Evolutionary conservation across 208 protist species (phyloP), one percentile per base, ranked within the genome.

Genomic region (Crithidia acanthocephali): DNA sequence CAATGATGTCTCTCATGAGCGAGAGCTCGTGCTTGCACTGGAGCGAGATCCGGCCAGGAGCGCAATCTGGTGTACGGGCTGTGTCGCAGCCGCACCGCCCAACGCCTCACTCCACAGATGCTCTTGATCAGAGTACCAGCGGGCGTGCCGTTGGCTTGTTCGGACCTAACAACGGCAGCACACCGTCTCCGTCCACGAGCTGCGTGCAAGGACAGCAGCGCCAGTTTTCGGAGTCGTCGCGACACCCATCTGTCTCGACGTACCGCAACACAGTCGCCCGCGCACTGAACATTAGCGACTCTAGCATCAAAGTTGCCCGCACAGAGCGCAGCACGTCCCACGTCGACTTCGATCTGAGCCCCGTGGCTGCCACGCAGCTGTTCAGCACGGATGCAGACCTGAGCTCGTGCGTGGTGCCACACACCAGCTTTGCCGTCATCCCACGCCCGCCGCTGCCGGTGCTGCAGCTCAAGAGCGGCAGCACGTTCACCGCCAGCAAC

Each of bases 401-500:
- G 23, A 57, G 63, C 40, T 30, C 28, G 27, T 70, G 62, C 30
- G 10, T 58, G 8, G 55, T 66, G 23, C 62, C 71, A 18, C 71
- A 70, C 28, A 32, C 56, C 0, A 48, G 11, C 7, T 3, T 68
- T 4, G 18, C 53, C 35, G 32, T 53, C 53, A 40, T 53, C 32
- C 48, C 61, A 23, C 71, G 68, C 27, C 55, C 67, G 16, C 18
- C 60, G 35, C 67, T 68, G 50, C 74, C 65, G 2, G 61, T 68
- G 20, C 74, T 79, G 22, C 65, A 74, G 15, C 48, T 70, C 8
- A 57, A 70, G 35, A 74, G 68, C 47, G 68, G 74, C 4, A 79
- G 67, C 68, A 74, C 72, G 30, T 78, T 78, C 23, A 78, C 72
- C 2, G 72, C 72, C 16, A 78, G 63, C 40, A 78, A 78, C 51